Evolutionary conservation across 148 eudicot genomes (phyloP).

Genomic region (Cornus kousa): DNA sequence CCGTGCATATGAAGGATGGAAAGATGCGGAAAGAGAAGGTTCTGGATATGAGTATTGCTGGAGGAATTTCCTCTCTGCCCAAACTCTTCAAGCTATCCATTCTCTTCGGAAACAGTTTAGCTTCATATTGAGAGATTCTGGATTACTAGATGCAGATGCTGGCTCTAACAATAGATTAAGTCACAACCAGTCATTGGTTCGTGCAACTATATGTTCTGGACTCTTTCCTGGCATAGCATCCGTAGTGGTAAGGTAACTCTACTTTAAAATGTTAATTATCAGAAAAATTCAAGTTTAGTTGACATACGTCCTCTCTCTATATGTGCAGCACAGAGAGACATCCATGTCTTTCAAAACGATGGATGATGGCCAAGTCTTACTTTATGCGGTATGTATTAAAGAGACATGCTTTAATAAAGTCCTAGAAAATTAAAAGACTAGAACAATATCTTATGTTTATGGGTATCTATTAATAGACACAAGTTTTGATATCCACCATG

Average conservation of each 20-base stretch:
- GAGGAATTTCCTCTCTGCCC: conserved; percentile 97
- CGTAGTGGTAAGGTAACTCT: conserved; percentile 71
- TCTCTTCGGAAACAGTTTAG: conserved; percentile 91
- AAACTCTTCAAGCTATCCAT: conserved; percentile 98
- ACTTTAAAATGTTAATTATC: conserved; percentile 4
- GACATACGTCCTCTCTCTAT: conserved; percentile 8
- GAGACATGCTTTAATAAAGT: neutral
- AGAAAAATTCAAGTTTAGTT: neutral
- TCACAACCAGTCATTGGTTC: conserved; percentile 94
- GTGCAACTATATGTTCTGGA: conserved; percentile 96
- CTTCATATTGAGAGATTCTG: conserved; percentile 81
- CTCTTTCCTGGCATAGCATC: conserved; percentile 96
- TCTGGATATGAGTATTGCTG: conserved; percentile 98
- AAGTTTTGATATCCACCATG: neutral
- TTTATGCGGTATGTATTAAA: conserved; percentile 74
- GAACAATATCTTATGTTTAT: neutral
- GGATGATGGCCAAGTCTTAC: conserved; percentile 96
- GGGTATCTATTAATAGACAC: neutral
- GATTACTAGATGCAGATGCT: conserved; percentile 64
- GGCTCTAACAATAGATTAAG: conserved; percentile 73
- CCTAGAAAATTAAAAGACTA: neutral
- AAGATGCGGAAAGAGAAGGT: conserved; percentile 98
- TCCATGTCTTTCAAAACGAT: conserved; percentile 99
- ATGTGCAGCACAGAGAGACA: conserved; percentile 89
- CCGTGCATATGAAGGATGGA: conserved; percentile 99